A percentile compares a stretch with the other conserved stretches of the same genome.
Evolutionary conservation across 176 grass and related monocot species (phyloP).

Genomic region (Hordeum vulgare): DNA sequence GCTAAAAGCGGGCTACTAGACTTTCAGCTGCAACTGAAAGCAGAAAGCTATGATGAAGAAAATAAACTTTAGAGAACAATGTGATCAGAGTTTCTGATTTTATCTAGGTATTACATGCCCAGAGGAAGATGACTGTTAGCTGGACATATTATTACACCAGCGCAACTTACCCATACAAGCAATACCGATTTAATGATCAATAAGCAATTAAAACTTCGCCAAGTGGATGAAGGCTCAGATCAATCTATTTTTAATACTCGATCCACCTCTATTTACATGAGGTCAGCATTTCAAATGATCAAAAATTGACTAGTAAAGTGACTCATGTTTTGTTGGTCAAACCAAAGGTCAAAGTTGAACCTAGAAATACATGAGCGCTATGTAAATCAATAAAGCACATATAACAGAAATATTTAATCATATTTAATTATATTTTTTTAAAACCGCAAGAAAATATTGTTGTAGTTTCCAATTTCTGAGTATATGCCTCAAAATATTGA

Average conservation of each 20-base stretch:
- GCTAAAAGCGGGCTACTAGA: neutral
- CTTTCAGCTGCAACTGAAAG: neutral
- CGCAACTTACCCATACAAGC: neutral
- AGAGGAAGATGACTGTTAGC: neutral
- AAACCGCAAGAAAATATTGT: no score
- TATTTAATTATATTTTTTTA: no score
- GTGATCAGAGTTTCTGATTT: neutral
- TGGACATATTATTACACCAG: neutral
- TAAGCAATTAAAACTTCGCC: neutral
- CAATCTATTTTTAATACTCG: neutral
- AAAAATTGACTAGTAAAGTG: no score
- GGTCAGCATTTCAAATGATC: neutral
- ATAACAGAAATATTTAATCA: no score
- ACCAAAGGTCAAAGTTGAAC: neutral
- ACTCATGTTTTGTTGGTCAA: neutral
- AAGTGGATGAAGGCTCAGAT: neutral
- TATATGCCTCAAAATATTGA: no score
- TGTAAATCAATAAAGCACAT: neutral
- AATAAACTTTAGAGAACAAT: neutral
- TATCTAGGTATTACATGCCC: neutral
- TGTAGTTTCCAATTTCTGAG: no score
- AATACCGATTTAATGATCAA: neutral
- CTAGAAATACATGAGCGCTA: neutral
- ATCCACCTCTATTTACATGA: neutral
- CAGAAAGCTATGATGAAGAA: neutral